Percentiles rank a stretch among this genome's conserved stretches.
phyloP scores from a whole-genome alignment of 2,329 filamentous ascomycete genomes.

The Madurella mycetomatis region DNA sequence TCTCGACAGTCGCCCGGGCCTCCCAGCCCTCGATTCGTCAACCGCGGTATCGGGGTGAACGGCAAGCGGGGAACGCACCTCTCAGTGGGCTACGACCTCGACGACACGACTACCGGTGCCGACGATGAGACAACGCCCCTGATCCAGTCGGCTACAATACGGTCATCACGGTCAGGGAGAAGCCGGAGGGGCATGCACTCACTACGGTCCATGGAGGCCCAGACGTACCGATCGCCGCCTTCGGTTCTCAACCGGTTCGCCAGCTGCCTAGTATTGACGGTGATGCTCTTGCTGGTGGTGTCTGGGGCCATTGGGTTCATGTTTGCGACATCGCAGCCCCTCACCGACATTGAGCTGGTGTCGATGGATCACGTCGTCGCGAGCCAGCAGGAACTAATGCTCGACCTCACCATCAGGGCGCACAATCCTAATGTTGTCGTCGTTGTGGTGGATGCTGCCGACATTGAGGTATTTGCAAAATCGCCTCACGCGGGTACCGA shows the following conservation, averaged over 20 bases:
- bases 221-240: constrained; percentile 59
- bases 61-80: constrained; percentile 56
- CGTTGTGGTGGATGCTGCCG: constrained; percentile 78
- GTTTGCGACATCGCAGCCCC: constrained; percentile 83
- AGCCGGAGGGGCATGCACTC: constrained; percentile 52
- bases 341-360: constrained; percentile 71
- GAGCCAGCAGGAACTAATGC: constrained; percentile 90
- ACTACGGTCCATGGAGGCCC: constrained; percentile 68
- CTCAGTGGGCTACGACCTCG: constrained; percentile 68
- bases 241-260: constrained; percentile 69
- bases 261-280: constrained; percentile 78
- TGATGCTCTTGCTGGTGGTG: constrained; percentile 75
- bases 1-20: constrained; percentile 63
- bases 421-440: constrained; percentile 91
- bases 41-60: constrained; percentile 27
- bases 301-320: constrained; percentile 85
- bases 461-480: constrained; percentile 91
- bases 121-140: constrained; percentile 88
- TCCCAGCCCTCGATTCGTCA: constrained; percentile 60
- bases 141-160: constrained; percentile 52
- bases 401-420: constrained; percentile 82
- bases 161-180: constrained; percentile 54
- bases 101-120: constrained; percentile 67
- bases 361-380: constrained; percentile 87
- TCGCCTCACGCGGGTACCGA: constrained; percentile 79